phyloP scores from a whole-genome alignment of 768 basidiomycete species.

The Kwoniella shandongensis region DNA sequence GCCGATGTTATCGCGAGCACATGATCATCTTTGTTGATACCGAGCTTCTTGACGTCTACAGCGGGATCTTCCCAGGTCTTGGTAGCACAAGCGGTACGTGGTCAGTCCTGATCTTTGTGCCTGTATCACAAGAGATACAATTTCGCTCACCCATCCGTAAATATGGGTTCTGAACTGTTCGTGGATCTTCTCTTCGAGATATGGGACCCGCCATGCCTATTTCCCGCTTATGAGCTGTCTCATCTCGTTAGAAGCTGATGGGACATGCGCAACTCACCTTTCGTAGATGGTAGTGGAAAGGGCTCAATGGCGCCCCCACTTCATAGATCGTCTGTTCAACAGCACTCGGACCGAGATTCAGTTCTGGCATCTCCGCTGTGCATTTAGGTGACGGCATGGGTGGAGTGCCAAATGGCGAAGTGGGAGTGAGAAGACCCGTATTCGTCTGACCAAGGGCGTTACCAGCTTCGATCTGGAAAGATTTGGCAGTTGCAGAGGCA shows the following conservation, averaged over 20 bases:
- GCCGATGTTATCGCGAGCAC: constrained; percentile 74
- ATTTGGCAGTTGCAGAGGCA: constrained; percentile 61
- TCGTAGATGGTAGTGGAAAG: constrained; percentile 51
- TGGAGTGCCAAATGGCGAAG: constrained; percentile 38
- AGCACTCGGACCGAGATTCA: constrained; percentile 44
- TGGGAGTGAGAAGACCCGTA: constrained; percentile 48
- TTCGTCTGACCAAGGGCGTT: constrained; percentile 54
- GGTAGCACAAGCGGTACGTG: not conserved
- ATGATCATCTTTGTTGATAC: constrained; percentile 64
- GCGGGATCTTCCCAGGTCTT: constrained; percentile 67
- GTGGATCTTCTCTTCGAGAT: constrained; percentile 68
- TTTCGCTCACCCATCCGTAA: constrained; percentile 51
- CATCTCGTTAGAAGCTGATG: no score
- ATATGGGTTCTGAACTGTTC: constrained; percentile 59
- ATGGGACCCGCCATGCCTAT: constrained; percentile 66
- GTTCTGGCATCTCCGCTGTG: constrained; percentile 23
- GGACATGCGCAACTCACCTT: constrained; percentile 31
- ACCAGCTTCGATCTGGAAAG: constrained; percentile 61
- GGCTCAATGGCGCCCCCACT: constrained; percentile 45
- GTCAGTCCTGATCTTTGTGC: not conserved
- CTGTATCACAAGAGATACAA: not conserved
- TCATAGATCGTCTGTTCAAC: constrained; percentile 43
- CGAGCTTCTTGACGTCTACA: constrained; percentile 67
- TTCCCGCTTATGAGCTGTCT: not conserved
- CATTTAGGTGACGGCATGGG: constrained; percentile 17